Percentiles rank a stretch among this genome's conserved stretches.
phyloP scores from a whole-genome alignment of 164 flowering plant genomes.

The Hamamelis virginiana region DNA sequence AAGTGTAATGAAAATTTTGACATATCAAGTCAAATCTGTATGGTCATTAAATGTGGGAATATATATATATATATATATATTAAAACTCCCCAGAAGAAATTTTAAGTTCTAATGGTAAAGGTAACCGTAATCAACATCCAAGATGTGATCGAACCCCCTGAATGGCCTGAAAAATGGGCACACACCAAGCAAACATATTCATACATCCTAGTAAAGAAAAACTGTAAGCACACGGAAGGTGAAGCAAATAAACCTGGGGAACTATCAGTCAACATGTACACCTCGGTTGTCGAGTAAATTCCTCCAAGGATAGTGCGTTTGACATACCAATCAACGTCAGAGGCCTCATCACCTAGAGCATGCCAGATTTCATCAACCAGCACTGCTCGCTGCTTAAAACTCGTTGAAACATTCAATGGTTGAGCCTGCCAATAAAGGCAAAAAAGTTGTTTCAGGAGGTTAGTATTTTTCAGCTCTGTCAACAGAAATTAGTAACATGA shows the following conservation, averaged over 20 bases:
- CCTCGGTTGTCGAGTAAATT: slow-evolving; percentile 86
- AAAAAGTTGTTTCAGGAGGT: not conserved
- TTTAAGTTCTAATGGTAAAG: not conserved
- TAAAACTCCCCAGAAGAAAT: not conserved
- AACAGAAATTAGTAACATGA: not conserved
- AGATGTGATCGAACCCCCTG: not conserved
- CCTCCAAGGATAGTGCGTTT: slow-evolving; percentile 89
- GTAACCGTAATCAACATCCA: not conserved
- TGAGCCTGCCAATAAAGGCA: slow-evolving; percentile 47
- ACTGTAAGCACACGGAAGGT: not conserved
- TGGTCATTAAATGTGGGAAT: too few relatives aligned
- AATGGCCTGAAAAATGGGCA: not conserved
- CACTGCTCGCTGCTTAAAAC: slow-evolving; percentile 95
- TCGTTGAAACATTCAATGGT: slow-evolving; percentile 74
- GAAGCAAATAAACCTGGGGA: slow-evolving; percentile 66
- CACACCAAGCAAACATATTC: not conserved
- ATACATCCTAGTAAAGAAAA: not conserved
- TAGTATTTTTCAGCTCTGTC: not conserved
- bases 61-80: too few relatives aligned
- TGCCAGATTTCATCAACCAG: slow-evolving; percentile 97
- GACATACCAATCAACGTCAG: slow-evolving; percentile 88
- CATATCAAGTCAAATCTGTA: too few relatives aligned
- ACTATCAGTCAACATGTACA: slow-evolving; percentile 91
- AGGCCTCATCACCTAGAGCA: slow-evolving; percentile 71
- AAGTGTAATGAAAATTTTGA: not conserved